A percentile compares a stretch with the other conserved stretches of the same genome.
phyloP scores from a whole-genome alignment of 768 basidiomycete genomes.

The Xanthoconium stramineum region DNA sequence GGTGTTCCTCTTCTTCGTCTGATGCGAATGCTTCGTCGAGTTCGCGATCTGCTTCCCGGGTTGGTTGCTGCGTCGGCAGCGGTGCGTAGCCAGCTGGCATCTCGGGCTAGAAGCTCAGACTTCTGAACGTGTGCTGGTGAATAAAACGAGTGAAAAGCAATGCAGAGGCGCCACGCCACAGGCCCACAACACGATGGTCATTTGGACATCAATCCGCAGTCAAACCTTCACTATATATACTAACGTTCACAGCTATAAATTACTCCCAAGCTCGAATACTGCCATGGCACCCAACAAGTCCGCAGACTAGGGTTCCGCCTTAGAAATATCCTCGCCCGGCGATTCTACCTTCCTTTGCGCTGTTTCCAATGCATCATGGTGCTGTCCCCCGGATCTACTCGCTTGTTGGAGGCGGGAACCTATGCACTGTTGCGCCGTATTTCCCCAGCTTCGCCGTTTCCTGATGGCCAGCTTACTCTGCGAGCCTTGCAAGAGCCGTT shows the following conservation, averaged over 20 bases:
- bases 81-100: constrained; percentile 55
- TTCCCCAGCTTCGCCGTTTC: too few species aligned
- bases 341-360: background rate
- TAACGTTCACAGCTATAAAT: too few species aligned
- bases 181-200: too few species aligned
- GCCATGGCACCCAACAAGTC: constrained; percentile 1
- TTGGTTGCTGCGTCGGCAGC: constrained; percentile 46
- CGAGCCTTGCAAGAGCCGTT: too few species aligned
- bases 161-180: too few species aligned
- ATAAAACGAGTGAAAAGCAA: background rate
- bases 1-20: constrained; percentile 44
- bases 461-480: too few species aligned
- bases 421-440: too few species aligned
- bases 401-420: too few species aligned
- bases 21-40: constrained; percentile 76
- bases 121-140: background rate
- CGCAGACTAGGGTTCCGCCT: background rate
- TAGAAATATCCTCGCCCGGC: background rate
- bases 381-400: too few species aligned
- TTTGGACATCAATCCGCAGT: too few species aligned
- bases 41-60: constrained; percentile 51
- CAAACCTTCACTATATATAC: too few species aligned
- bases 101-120: background rate
- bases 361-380: constrained; percentile 1
- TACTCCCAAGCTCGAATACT: background rate